Evolutionary conservation across 305 asterid species (phyloP).

Genomic region (Fraxinus greggii): DNA sequence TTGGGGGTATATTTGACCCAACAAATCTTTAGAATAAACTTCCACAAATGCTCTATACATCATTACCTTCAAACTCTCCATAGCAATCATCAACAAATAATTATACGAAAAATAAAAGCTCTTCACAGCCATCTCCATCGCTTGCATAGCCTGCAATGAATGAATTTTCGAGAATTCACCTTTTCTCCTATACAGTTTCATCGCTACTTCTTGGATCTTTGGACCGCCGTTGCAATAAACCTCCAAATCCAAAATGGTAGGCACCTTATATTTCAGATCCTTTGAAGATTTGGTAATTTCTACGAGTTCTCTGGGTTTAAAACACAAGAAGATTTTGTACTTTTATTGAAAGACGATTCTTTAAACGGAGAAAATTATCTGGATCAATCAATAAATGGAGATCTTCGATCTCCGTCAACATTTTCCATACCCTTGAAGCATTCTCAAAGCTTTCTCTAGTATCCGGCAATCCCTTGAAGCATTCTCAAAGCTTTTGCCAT

Average conservation of each 20-base stretch:
- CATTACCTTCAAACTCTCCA: slow-evolving; percentile 83
- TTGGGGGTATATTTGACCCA: slow-evolving; percentile 68
- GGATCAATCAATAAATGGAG: slow-evolving; percentile 75
- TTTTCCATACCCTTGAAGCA: slow-evolving; percentile 59
- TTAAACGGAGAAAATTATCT: slow-evolving; percentile 63
- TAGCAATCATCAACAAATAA: slow-evolving; percentile 58
- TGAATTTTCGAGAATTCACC: slow-evolving; percentile 50
- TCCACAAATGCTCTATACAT: slow-evolving; percentile 26
- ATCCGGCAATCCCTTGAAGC: too few relatives aligned
- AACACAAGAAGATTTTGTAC: slow-evolving; percentile 68
- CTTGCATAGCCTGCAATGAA: slow-evolving; percentile 77
- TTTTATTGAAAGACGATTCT: slow-evolving; percentile 56
- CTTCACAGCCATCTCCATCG: slow-evolving; percentile 77
- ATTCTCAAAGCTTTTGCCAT: slow-evolving; percentile 4
- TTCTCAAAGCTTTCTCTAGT: slow-evolving; percentile 19
- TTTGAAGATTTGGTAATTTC: slow-evolving; percentile 58
- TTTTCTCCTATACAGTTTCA: slow-evolving; percentile 59
- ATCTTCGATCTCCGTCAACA: slow-evolving; percentile 54
- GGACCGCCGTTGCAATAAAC: slow-evolving; percentile 94
- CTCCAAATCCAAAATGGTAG: slow-evolving; percentile 64
- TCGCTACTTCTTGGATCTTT: slow-evolving; percentile 81
- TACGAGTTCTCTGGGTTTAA: slow-evolving; percentile 59
- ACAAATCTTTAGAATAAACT: slow-evolving; percentile 41
- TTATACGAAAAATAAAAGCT: slow-evolving; percentile 65
- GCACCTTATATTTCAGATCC: slow-evolving; percentile 74